These are phyloP conservation scores for Venturiaceae sp. DNA, from an alignment of 2,329 filamentous ascomycete species.

Conservation along the genomic window DNA sequence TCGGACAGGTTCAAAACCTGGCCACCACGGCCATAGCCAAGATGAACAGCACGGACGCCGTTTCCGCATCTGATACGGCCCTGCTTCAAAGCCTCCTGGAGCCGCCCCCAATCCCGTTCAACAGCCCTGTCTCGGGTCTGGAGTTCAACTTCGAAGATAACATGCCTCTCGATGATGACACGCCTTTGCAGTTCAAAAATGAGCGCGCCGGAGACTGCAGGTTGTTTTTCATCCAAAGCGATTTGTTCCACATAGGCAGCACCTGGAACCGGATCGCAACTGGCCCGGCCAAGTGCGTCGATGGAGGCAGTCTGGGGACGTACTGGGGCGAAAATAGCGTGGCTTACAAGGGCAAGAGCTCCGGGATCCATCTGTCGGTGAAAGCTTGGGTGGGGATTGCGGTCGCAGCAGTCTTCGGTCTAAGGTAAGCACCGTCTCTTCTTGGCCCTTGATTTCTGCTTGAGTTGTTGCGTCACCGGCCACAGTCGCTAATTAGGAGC, in stretches of 20 bases:
- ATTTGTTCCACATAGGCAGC: neutral
- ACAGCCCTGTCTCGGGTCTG: neutral
- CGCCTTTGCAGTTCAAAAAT: neutral
- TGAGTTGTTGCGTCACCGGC: too few species aligned
- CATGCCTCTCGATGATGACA: neutral
- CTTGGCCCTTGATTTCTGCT: too few species aligned
- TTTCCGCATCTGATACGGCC: too few species aligned
- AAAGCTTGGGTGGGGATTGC: too few species aligned
- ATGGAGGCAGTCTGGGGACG: too few species aligned
- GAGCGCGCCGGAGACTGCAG: neutral
- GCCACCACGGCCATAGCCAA: neutral
- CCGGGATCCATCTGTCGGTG: too few species aligned
- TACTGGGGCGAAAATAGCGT: too few species aligned
- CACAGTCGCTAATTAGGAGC: too few species aligned
- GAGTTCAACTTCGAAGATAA: neutral
- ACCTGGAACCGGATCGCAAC: neutral
- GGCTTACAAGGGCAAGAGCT: too few species aligned
- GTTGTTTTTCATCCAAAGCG: neutral
- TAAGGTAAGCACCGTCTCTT: too few species aligned
- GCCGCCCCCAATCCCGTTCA: neutral
- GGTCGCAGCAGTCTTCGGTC: too few species aligned
- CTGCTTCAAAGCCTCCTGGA: neutral
- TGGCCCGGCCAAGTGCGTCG: neutral
- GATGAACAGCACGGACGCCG: neutral
- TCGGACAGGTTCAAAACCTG: neutral